Evolutionary conservation across 108 stramenopile species (phyloP), one percentile per base, ranked within the genome.

Genomic region (Schizochytrium sp.): DNA sequence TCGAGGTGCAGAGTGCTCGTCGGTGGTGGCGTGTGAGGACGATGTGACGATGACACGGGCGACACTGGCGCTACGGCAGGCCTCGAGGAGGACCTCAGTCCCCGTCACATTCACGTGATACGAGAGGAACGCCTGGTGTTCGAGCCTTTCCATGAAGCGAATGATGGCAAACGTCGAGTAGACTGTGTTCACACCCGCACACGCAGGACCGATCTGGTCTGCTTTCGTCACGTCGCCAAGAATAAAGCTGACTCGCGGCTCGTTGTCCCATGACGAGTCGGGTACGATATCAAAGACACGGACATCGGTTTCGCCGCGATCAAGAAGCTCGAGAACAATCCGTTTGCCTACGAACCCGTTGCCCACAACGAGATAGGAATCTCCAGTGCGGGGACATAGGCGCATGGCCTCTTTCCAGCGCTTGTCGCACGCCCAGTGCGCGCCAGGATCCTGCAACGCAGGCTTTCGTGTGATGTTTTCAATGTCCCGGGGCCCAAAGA

Each of bases 141-240:
- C 76, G 45, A 83, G 76, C 5, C 76, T 21, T 3, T 83, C 76
- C 76, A 83, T 83, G 76, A 83, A 83, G 48, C 76, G 45, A 45
- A 83, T 83, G 76, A 83, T 83, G 45, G 76, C 76, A 83, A 83
- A 83, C 43, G 76, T 83, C 48, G 76, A 83, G 76, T 83, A 83
- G 43, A 83, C 45, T 6, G 51, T 53, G 51, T 83, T 45, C 43
- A 83, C 76, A 3, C 23, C 23, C 6, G 19, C 76, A 45, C 76
- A 83, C 18, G 76, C 76, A 12, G 51, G 76, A 6, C 51, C 48
- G 45, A 83, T 83, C 48, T 83, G 23, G 25, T 53, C 51, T 18
- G 2, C n/a, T 53, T 83, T 83, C 23, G 76, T 83, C 19, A 83
- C 76, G 28, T 83, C 76, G 19, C 76, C 76, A 6, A 43, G 23